Base-by-base conservation (phyloP, 495 filamentous ascomycete genomes). In the Penicillium flavigenum region DNA sequence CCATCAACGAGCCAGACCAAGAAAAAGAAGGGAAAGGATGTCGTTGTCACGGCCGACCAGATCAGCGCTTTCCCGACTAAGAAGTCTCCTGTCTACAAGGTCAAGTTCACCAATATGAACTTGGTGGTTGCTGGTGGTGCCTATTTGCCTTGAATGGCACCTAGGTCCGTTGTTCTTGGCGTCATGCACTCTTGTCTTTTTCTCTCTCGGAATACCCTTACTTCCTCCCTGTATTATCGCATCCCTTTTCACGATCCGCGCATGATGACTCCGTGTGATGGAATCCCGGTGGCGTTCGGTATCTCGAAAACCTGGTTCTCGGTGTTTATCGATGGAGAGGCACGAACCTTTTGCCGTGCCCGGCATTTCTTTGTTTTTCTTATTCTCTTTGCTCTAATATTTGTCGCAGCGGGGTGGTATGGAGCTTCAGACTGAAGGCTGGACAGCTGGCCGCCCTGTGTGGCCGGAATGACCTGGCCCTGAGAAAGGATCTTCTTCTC, bases 1-100 rank as follows among this genome's bases (percentile, higher is more conserved):
- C 47, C 46, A 1, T 32, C 75, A 14, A 64, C 72, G 0, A 67
- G 60, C 17, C 72, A 79, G 19, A 79, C 72, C 4, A 76, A 81
- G 19, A 77, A 83, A 17, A 92, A 90, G 78, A 92, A 89, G 70
- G 85, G 85, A 48, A 96, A 96, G 73, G 93, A 96, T 57, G 87
- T 91, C 5, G 87, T 89, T 57, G 88, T 96, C 27, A 94, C 89
- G 2, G 84, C 91, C 0, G 94, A 98, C 65, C 93, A 98, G 74
- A 91, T 98, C 72, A 87, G 84, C 60, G 91, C 88, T 4, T 97
- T 96, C 65, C 86, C 90, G 0, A 97, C 94, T 17, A 98, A 98
- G 83, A 96, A 94, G 77, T 91, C 88, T 22, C 91, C 94, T 3
- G 89, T 98, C 7, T 88, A 94, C 70, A 96, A 92, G 78, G 93